Conservation (phyloP, 441 rosid species). For the Populus trichocarpa region DNA sequence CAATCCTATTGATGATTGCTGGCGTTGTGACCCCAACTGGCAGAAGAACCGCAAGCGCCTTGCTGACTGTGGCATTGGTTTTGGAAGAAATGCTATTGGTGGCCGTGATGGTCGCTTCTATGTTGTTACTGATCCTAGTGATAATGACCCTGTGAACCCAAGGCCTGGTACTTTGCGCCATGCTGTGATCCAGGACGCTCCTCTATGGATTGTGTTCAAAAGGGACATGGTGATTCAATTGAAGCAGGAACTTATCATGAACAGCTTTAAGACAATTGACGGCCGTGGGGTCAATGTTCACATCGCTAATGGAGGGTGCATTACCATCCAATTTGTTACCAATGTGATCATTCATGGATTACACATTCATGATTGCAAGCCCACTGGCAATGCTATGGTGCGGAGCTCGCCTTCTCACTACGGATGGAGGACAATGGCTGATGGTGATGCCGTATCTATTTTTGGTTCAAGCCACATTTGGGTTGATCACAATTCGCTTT, state of each 20-base stretch:
- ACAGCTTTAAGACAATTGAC: slow-evolving; percentile 92
- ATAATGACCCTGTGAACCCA: slow-evolving; percentile 85
- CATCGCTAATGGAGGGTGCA: slow-evolving; percentile 86
- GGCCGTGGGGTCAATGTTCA: slow-evolving; percentile 88
- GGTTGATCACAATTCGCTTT: slow-evolving; percentile 91
- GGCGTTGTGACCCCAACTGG: slow-evolving; percentile 92
- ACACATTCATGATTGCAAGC: slow-evolving; percentile 83
- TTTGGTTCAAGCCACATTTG: slow-evolving; percentile 90
- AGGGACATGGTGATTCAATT: slow-evolving; percentile 88
- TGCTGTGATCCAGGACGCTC: slow-evolving; percentile 82
- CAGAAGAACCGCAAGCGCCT: slow-evolving; percentile 83
- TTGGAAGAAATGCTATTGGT: slow-evolving; percentile 87
- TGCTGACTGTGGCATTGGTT: slow-evolving; percentile 91
- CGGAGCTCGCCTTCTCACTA: slow-evolving; percentile 80
- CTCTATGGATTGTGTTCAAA: slow-evolving; percentile 86
- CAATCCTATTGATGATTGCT: slow-evolving; percentile 90
- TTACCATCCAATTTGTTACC: slow-evolving; percentile 79
- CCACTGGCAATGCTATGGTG: slow-evolving; percentile 89
- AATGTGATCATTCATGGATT: slow-evolving; percentile 88
- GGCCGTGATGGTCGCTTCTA: slow-evolving; percentile 91
- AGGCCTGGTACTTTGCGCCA: slow-evolving; percentile 89
- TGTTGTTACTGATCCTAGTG: slow-evolving; percentile 71
- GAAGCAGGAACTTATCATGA: slow-evolving; percentile 82
- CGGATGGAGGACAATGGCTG: slow-evolving; percentile 95
- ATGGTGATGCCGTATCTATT: slow-evolving; percentile 90